Percentiles rank a stretch among this genome's conserved stretches.
Conservation (phyloP, 257 asterid genomes). For the Ophiorrhiza pumila region DNA sequence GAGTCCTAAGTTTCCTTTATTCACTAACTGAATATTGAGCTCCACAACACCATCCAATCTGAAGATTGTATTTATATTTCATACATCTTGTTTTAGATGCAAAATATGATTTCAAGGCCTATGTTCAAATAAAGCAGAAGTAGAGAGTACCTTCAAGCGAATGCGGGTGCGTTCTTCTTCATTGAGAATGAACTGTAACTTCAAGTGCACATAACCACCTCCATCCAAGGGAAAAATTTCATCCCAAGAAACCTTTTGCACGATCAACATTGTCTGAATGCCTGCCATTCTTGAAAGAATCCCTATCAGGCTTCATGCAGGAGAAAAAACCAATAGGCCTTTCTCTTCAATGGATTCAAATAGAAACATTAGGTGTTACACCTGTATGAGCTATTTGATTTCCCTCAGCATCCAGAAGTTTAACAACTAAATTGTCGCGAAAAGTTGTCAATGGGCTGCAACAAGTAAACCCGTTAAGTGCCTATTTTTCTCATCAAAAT, state of each 20-base stretch:
- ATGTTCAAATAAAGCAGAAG: not conserved
- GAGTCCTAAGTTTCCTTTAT: not conserved
- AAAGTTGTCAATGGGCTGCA: constrained; percentile 78
- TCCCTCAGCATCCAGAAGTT: constrained; percentile 71
- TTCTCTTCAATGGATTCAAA: not conserved
- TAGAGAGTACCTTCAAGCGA: constrained; percentile 58
- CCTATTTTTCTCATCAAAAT: not conserved
- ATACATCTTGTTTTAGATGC: not conserved
- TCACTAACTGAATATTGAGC: not conserved
- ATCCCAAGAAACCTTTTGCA: constrained; percentile 90
- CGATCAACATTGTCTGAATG: constrained; percentile 59
- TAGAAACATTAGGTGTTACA: constrained; percentile 13
- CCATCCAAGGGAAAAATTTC: constrained; percentile 63
- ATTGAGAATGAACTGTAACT: constrained; percentile 63
- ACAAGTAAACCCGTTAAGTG: constrained; percentile 18
- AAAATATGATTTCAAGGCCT: not conserved
- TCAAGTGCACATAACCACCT: constrained; percentile 75
- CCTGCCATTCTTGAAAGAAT: constrained; percentile 35
- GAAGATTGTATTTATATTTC: not conserved
- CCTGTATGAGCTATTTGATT: constrained; percentile 72
- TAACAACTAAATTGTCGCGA: constrained; percentile 61
- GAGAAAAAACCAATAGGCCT: constrained; percentile 1
- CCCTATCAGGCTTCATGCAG: not conserved
- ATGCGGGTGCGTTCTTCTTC: constrained; percentile 70
- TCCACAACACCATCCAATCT: not conserved